Base-by-base conservation (phyloP, 352 stramenopile species). In the Halophytophthora batemanensis region DNA sequence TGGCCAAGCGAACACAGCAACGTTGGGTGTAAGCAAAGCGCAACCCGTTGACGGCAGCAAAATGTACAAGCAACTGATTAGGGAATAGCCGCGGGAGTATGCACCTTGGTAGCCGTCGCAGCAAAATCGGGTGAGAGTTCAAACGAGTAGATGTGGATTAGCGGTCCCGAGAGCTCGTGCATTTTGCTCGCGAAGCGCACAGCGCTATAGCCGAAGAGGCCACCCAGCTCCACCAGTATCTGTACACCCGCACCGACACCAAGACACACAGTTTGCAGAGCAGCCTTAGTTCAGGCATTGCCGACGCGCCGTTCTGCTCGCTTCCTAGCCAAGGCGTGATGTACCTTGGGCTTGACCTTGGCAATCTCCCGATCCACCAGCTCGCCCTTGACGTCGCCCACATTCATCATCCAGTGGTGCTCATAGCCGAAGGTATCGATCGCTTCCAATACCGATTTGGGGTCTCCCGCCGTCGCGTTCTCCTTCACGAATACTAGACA, bases 181-280 rank as follows among this genome's bases (percentile, higher is more conserved):
- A 70, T 58, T 11, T 62, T 53, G 38, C 25, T 66, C 0, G 64
- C 66, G 23, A 83, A 80, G 5, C 73, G 69, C 13, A 81, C 59
- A 12, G 69, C 67, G 29, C 64, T 78, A 47, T 83, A 83, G 18
- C 73, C 67, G 21, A 54, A 60, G 14, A 73, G 63, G 0, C 56
- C 73, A 5, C 69, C 73, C 0, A 83, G 23, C 35, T 83, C 69
- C 15, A 45, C 65, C 45, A 83, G 67, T 31, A 80, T 33, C 52
- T 64, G 41, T 17, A 14, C 21, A 14, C 29, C 8, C 8, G 8
- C 25, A 31, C 8, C 25, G 25, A 4, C 25, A 8, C 8, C 4
- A 31, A 31, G 25, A 4, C 4, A 4, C 25, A 31, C 25, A 31
- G 8, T 31, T 8, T 8, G 8, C 25, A 31, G 4, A 31, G 25